Conservation (phyloP, 257 asterid genomes). For the Fraxinus anomala region DNA sequence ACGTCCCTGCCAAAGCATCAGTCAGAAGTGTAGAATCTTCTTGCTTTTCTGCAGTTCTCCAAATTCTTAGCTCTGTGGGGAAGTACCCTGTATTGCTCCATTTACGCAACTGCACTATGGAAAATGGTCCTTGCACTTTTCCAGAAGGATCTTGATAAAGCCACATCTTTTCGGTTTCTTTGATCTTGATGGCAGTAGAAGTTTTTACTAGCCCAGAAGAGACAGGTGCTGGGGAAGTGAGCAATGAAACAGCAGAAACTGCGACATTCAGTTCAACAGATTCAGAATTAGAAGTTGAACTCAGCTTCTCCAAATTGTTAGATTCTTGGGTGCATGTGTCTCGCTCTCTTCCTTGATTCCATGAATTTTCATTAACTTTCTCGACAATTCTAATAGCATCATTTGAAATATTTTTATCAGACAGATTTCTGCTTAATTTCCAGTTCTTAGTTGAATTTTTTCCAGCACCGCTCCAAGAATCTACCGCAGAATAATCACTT, state of each 20-base stretch:
- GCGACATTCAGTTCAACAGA: slow-evolving; percentile 44
- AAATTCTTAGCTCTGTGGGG: slow-evolving; percentile 73
- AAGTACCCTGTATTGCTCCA: slow-evolving; percentile 95
- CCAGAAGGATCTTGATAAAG: slow-evolving; percentile 92
- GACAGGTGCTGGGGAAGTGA: slow-evolving; percentile 43
- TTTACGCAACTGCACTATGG: slow-evolving; percentile 81
- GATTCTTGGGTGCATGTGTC: slow-evolving; percentile 36
- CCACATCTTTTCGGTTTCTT: slow-evolving; percentile 90
- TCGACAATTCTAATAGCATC: slow-evolving; percentile 48
- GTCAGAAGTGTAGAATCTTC: slow-evolving; percentile 64
- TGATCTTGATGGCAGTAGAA: slow-evolving; percentile 47
- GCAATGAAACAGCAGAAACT: slow-evolving; percentile 42
- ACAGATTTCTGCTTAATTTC: slow-evolving; percentile 51
- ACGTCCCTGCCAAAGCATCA: slow-evolving; percentile 84
- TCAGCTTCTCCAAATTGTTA: slow-evolving; percentile 40
- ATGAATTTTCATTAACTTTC: slow-evolving; percentile 46
- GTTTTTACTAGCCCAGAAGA: slow-evolving; percentile 45
- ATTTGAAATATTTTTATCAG: slow-evolving; percentile 44
- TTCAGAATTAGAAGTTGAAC: slow-evolving; percentile 39
- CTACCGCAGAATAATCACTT: slow-evolving; percentile 59
- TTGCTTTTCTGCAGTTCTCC: slow-evolving; percentile 62
- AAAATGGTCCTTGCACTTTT: slow-evolving; percentile 93
- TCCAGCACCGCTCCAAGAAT: slow-evolving; percentile 57
- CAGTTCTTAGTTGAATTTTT: slow-evolving; percentile 41
- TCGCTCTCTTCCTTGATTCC: slow-evolving; percentile 65